Percentiles rank a stretch among this genome's conserved stretches.
Conservation (phyloP, 2,329 filamentous ascomycete species). For the Balansia obtecta region DNA sequence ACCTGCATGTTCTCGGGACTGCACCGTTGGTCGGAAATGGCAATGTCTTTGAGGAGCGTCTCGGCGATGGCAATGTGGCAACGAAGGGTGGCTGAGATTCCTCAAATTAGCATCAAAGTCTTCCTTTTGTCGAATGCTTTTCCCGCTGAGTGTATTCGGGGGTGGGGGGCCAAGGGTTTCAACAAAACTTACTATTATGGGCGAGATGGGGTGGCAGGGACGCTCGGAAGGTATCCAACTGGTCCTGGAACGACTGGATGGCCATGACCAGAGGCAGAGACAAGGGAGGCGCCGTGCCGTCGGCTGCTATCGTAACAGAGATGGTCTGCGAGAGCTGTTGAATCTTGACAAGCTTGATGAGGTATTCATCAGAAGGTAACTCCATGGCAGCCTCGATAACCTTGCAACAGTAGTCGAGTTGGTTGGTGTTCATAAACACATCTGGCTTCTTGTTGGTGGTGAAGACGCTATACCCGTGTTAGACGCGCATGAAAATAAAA, state of each 20-base stretch:
- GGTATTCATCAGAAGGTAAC: conserved; percentile 29
- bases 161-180: too few species aligned
- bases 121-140: background rate
- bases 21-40: conserved; percentile 26
- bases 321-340: conserved; percentile 38
- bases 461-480: conserved; percentile 21
- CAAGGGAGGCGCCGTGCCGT: conserved; percentile 17
- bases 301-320: conserved; percentile 24
- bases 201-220: conserved; percentile 23
- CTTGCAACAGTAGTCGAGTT: conserved; percentile 30
- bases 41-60: conserved; percentile 34
- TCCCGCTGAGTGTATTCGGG: too few species aligned
- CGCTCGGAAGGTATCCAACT: conserved; percentile 26
- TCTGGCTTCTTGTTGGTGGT: conserved; percentile 35
- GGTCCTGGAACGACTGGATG: conserved; percentile 31
- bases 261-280: conserved; percentile 28
- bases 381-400: conserved; percentile 30
- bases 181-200: conserved; percentile 24
- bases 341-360: conserved; percentile 32
- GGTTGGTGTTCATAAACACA: conserved; percentile 32
- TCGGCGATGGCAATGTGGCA: conserved; percentile 32
- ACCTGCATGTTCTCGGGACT: conserved; percentile 18
- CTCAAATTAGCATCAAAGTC: background rate
- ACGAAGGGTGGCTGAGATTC: conserved; percentile 22
- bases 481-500: background rate